These are phyloP conservation scores for Echinosophora koreensis DNA, from an alignment of 306 rosid species.

Conservation along the genomic window DNA sequence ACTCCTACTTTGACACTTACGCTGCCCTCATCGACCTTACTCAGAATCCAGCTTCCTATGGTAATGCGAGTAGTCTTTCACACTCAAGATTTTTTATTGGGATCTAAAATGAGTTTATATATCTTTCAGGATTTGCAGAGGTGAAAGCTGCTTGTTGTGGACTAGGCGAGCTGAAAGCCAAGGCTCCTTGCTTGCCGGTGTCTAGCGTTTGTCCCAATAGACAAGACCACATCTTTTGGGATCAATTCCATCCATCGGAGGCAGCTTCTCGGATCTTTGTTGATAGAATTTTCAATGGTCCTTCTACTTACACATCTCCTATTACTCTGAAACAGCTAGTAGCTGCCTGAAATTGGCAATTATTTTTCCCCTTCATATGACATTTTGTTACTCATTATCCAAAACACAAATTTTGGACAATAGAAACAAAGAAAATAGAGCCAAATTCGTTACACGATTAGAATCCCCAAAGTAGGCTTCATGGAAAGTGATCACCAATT, in stretches of 20 bases:
- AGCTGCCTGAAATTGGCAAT: constrained; percentile 46
- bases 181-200: constrained; percentile 61
- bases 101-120: constrained; percentile 8
- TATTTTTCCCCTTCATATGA: constrained; percentile 2
- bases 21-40: constrained; percentile 54
- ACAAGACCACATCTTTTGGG: constrained; percentile 73
- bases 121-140: constrained; percentile 75
- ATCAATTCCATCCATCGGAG: constrained; percentile 73
- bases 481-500: not conserved
- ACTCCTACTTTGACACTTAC: constrained; percentile 75
- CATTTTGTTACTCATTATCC: not conserved
- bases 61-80: constrained; percentile 34
- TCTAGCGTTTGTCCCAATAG: constrained; percentile 66
- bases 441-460: not conserved
- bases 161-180: constrained; percentile 61
- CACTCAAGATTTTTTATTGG: too few species aligned
- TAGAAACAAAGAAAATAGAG: not conserved
- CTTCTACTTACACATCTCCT: constrained; percentile 62
- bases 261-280: constrained; percentile 55
- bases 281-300: constrained; percentile 59
- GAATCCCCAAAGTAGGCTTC: not conserved
- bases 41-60: constrained; percentile 61
- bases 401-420: not conserved
- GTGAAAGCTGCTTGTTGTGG: constrained; percentile 78
- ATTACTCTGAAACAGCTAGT: constrained; percentile 63